Conservation (phyloP, 2,329 filamentous ascomycete species). For the Fusarium sambucinum region DNA sequence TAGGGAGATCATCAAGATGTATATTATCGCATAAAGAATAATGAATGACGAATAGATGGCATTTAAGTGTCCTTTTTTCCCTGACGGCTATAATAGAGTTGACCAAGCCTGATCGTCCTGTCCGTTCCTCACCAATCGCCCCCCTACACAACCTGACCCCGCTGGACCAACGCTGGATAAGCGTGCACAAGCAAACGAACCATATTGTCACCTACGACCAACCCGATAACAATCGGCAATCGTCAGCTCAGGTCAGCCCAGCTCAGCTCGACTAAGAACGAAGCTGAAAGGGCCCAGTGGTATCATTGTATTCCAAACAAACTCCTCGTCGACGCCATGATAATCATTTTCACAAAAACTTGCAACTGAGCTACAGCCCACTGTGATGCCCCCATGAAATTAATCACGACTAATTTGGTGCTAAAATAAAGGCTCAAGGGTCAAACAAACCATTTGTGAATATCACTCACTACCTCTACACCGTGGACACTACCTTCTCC, state of each 20-base stretch:
- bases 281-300: not conserved
- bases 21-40: too few relatives aligned
- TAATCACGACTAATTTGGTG: not conserved
- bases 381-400: not conserved
- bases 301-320: not conserved
- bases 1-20: too few relatives aligned
- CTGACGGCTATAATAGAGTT: not conserved
- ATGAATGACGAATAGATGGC: not conserved
- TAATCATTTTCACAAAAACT: not conserved
- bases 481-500: not conserved
- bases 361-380: not conserved
- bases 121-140: not conserved
- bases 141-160: not conserved
- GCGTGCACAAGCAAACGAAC: not conserved
- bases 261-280: too few relatives aligned
- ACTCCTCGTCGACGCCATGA: not conserved
- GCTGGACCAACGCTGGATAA: not conserved
- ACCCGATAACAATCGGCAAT: not conserved
- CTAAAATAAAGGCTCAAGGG: not conserved
- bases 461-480: not conserved
- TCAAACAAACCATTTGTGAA: not conserved
- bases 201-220: not conserved
- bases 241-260: not conserved
- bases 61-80: too few relatives aligned
- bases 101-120: not conserved